Percentiles rank a stretch among this genome's conserved stretches.
These are phyloP conservation scores for Hemileia vastatrix DNA, from an alignment of 1,284 basidiomycete species.

Conservation along the genomic window DNA sequence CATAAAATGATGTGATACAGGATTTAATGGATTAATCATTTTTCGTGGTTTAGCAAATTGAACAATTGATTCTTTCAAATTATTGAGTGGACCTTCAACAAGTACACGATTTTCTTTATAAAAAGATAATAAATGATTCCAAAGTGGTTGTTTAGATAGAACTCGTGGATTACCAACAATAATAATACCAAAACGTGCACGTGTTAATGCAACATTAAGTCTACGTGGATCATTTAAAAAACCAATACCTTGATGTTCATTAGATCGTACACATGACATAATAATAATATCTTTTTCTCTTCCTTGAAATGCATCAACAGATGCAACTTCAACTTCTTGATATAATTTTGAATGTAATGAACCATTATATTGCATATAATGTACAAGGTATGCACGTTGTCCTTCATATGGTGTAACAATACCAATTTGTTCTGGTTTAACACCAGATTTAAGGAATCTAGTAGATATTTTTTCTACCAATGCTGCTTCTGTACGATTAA, in stretches of 20 bases:
- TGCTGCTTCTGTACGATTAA: no score
- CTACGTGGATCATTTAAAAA: constrained; percentile 42
- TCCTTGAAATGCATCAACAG: constrained; percentile 43
- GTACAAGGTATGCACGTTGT: constrained; percentile 40
- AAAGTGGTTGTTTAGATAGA: constrained; percentile 93
- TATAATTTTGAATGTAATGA: constrained; percentile 40
- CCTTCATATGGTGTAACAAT: constrained; percentile 44
- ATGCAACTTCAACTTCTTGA: constrained; percentile 41
- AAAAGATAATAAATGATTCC: constrained; percentile 95
- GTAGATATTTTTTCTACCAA: constrained; percentile 44
- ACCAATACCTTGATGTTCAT: constrained; percentile 42
- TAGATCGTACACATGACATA: constrained; percentile 41
- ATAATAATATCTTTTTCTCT: constrained; percentile 44
- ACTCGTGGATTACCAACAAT: constrained; percentile 41
- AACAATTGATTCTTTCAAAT: constrained; percentile 95
- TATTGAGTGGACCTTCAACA: constrained; percentile 90
- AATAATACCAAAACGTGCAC: constrained; percentile 40
- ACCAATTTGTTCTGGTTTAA: constrained; percentile 38
- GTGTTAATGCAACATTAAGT: constrained; percentile 42
- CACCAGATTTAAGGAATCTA: constrained; percentile 37
- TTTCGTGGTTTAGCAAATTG: constrained; percentile 93
- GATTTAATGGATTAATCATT: constrained; percentile 49
- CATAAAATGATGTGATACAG: no score
- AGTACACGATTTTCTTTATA: constrained; percentile 92
- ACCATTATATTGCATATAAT: constrained; percentile 43